Evolutionary conservation across 192 early-diverging fungal genomes (phyloP).

Genomic region (Endogone sp.): DNA sequence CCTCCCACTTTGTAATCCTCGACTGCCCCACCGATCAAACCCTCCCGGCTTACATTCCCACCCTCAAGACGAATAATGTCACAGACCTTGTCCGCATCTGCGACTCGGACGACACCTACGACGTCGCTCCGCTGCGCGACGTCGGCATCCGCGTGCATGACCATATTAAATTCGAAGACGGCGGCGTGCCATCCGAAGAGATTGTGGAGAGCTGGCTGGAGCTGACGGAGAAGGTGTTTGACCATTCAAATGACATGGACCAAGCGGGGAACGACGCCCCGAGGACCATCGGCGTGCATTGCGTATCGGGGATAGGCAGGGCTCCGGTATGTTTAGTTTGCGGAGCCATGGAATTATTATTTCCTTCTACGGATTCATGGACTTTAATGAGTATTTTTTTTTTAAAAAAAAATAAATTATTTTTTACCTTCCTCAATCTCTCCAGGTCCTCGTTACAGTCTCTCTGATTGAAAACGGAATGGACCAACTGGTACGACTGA

Average conservation of each 20-base stretch:
- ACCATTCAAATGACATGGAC: conserved; percentile 7
- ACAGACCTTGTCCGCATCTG: conserved; percentile 70
- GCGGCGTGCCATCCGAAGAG: conserved; percentile 48
- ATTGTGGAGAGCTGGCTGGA: conserved; percentile 36
- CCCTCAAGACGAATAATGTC: conserved; percentile 46
- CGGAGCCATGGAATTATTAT: background rate
- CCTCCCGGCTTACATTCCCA: conserved; percentile 49
- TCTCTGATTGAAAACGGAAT: conserved; percentile 73
- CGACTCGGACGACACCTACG: conserved; percentile 56
- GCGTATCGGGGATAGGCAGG: conserved; percentile 75
- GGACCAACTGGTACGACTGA: conserved; percentile 52
- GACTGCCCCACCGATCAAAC: conserved; percentile 65
- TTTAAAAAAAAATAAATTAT: background rate
- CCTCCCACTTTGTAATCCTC: conserved; percentile 56
- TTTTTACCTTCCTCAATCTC: background rate
- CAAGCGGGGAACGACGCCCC: conserved; percentile 9
- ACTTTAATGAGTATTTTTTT: too few relatives aligned
- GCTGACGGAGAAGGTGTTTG: conserved; percentile 27
- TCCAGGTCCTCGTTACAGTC: conserved; percentile 59
- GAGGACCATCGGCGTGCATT: conserved; percentile 54
- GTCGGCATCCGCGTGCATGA: conserved; percentile 61
- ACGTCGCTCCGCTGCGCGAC: conserved; percentile 35
- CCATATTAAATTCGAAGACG: conserved; percentile 66
- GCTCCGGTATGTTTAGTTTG: conserved; percentile 55
- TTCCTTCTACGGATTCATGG: too few relatives aligned